Base-by-base conservation (phyloP, 1,139 yeast genomes). In the Trichomonascaceae sp. region DNA sequence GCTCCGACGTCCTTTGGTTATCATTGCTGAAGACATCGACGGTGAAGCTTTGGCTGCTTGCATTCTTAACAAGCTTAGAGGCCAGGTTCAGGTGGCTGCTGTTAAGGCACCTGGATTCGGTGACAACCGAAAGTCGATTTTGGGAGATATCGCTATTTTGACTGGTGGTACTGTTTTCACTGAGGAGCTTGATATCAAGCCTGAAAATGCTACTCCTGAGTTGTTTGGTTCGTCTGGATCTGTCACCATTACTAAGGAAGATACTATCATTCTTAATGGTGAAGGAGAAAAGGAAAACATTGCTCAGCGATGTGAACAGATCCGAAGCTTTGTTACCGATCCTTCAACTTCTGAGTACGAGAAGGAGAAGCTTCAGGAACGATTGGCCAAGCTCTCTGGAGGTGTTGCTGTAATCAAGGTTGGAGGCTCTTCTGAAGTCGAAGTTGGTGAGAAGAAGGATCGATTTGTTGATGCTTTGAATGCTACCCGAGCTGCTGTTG, bases 21-120 rank as follows among this genome's bases (percentile, higher is more conserved):
- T 93, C 70, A 77, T 93, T 66, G 98, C 99, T 61, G 99, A 93
- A 78, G 99, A 93, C 71, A 81, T 93, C 64, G 99, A 93, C 66
- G 99, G 99, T 67, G 99, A 93, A 78, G 99, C 99, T 55, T 82
- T 93, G 61, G 99, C 99, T 67, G 99, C 99, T 61, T 95, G 99
- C 81, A 91, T 93, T 68, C 83, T 93, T 74, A 93, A 93, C 83
- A 93, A 93, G 79, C 85, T 95, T 72, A 87, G 99, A 79, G 99
- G 99, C 66, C 99, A 93, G 80, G 96, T 93, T 61, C 96, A 90
- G 76, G 99, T 95, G 60, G 89, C 95, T 73, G 96, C 96, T 66
- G 98, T 93, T 66, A 93, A 95, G 81, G 98, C 99, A 50, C 99
- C 99, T 70, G 99, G 99, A 56, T 93, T 93, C 66, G 99, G 99